A percentile compares a stretch with the other conserved stretches of the same genome.
phyloP scores from a whole-genome alignment of 148 eudicot species.

The Vaccinium macrocarpon region DNA sequence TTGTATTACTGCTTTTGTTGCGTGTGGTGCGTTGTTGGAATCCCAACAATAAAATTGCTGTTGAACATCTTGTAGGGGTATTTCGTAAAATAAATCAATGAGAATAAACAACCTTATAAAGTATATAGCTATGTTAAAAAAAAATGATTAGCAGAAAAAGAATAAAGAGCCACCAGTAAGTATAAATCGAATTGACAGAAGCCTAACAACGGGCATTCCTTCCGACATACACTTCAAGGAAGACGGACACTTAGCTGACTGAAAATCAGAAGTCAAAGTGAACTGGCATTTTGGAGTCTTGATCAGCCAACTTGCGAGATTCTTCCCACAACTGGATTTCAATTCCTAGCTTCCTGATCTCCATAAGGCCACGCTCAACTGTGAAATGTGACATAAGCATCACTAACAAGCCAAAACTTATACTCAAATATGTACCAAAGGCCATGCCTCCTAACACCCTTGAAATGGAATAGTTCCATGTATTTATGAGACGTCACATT shows the following conservation, averaged over 20 bases:
- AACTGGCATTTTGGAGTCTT: slow-evolving; percentile 39
- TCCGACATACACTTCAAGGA: background rate
- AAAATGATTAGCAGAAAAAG: background rate
- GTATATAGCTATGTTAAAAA: background rate
- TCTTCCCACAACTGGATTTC: slow-evolving; percentile 81
- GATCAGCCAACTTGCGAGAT: slow-evolving; percentile 50
- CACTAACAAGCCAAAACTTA: background rate
- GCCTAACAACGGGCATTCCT: background rate
- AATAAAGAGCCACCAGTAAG: background rate
- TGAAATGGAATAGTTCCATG: background rate
- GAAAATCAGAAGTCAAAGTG: slow-evolving; percentile 30
- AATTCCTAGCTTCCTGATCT: slow-evolving; percentile 70
- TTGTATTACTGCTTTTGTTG: too few relatives aligned
- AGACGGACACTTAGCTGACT: background rate
- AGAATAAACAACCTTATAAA: background rate
- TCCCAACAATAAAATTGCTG: background rate
- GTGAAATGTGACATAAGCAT: slow-evolving; percentile 19
- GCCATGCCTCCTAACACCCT: background rate
- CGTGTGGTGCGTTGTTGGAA: too few relatives aligned
- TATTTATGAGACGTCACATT: background rate
- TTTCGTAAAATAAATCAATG: background rate
- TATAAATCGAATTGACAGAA: background rate
- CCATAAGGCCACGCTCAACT: slow-evolving; percentile 83
- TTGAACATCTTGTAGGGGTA: background rate
- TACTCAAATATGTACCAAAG: background rate